Base-by-base conservation (phyloP, 306 rosid species). In the Prunus mongolica region DNA sequence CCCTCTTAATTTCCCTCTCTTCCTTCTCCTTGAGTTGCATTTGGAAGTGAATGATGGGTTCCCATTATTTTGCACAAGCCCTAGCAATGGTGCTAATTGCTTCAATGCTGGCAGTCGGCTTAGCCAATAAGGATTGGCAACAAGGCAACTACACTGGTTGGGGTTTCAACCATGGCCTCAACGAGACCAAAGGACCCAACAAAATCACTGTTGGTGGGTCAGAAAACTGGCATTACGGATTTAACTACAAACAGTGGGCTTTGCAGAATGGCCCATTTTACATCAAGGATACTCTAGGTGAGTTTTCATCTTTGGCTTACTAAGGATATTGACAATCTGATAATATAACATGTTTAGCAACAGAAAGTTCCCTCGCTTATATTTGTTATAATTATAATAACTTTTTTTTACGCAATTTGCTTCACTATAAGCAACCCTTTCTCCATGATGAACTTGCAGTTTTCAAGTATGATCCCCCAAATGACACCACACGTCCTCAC, bases 401-500 rank as follows among this genome's bases (percentile, higher is more conserved):
- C 20, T n/a, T 8, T 1, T 24, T 24, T 5, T 20, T 55, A 12
- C 14, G 1, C 1, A 22, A 56, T 20, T 56, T 9, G 61, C n/a
- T 20, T 56, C 2, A 3, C 12, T 20, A 56, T 20, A 25, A 56
- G 61, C 12, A 56, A n/a, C 61, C 13, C 61, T 56, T 56, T 55
- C n/a, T 56, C 27, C 2, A 32, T 32, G 38, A 32, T 32, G 38
- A 32, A 5, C 25, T 20, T 62, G 82, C 70, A 91, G 95, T 91
- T 18, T 93, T 93, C 84, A 93, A 89, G 83, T 91, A 87, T 28
- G 95, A 86, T 62, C 76, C 87, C 8, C 97, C 94, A 44, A 90
- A 55, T 15, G 72, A 73, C 2, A 74, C 81, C 0, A 71, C 74
- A n/a, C 73, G 74, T 30, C 85, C 93, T 9, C 97, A 91, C 74